phyloP scores from a whole-genome alignment of 495 filamentous ascomycete species.

The Cercophora scortea region DNA sequence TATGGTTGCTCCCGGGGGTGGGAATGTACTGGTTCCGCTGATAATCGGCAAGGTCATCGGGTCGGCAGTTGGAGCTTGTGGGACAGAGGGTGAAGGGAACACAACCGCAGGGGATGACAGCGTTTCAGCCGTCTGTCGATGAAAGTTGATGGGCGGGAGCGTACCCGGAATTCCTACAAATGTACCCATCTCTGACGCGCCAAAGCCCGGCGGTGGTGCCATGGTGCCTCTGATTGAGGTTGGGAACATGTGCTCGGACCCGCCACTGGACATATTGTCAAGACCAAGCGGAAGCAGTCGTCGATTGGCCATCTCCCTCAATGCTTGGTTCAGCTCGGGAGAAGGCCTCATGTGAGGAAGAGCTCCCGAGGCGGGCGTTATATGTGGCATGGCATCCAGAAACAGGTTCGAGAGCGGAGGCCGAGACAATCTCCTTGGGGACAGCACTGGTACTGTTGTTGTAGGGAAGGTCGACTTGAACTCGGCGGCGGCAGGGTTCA shows the following conservation, averaged over 20 bases:
- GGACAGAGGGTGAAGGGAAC: background rate
- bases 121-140: too few relatives aligned
- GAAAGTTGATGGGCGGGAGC: too few relatives aligned
- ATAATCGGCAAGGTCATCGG: background rate
- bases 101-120: too few relatives aligned
- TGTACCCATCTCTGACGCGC: too few relatives aligned
- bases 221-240: too few relatives aligned
- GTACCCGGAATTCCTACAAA: too few relatives aligned
- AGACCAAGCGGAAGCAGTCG: too few relatives aligned
- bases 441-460: background rate
- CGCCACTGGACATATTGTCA: too few relatives aligned
- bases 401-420: conserved; percentile 17
- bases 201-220: too few relatives aligned
- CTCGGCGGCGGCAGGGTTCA: conserved; percentile 24
- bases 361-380: background rate
- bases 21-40: conserved; percentile 6
- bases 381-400: background rate
- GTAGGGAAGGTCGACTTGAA: conserved; percentile 12
- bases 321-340: background rate
- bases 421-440: conserved; percentile 15
- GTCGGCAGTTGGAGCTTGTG: background rate
- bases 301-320: background rate
- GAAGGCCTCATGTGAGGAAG: background rate
- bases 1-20: background rate
- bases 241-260: too few relatives aligned